phyloP scores from a whole-genome alignment of 2,329 filamentous ascomycete genomes.

The Aspergillus quadrilineatus region DNA sequence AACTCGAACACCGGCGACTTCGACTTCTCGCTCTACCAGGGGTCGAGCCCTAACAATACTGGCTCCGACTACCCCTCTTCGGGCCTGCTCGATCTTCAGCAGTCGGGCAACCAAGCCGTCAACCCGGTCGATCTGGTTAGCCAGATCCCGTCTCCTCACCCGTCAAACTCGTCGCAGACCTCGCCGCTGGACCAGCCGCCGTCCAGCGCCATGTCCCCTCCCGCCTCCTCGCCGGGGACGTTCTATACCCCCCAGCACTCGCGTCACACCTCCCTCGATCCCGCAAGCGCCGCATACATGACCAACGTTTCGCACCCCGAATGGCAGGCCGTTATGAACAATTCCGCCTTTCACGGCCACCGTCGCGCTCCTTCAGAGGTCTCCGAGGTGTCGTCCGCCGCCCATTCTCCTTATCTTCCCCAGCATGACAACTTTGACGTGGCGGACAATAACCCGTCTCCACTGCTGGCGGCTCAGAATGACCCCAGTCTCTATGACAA shows the following conservation, averaged over 20 bases:
- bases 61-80: constrained; percentile 40
- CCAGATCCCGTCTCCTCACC: constrained; percentile 49
- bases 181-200: constrained; percentile 52
- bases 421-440: constrained; percentile 77
- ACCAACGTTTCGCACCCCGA: constrained; percentile 52
- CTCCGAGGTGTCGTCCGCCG: constrained; percentile 83
- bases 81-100: constrained; percentile 43
- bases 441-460: constrained; percentile 71
- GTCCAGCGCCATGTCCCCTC: constrained; percentile 56
- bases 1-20: constrained; percentile 39
- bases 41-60: constrained; percentile 31
- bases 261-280: constrained; percentile 61
- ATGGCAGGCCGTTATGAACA: constrained; percentile 57
- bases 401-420: constrained; percentile 77
- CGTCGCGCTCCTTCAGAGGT: constrained; percentile 84
- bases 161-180: constrained; percentile 57
- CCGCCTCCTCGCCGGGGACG: constrained; percentile 51
- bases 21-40: constrained; percentile 42
- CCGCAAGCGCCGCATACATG: constrained; percentile 58
- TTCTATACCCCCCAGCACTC: constrained; percentile 59
- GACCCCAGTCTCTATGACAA: constrained; percentile 74
- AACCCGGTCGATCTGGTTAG: constrained; percentile 50
- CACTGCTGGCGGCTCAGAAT: constrained; percentile 70
- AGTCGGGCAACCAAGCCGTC: constrained; percentile 42
- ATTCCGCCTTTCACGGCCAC: constrained; percentile 71